phyloP scores from a whole-genome alignment of 2,329 filamentous ascomycete species.

The Tolypocladium nubicola region DNA sequence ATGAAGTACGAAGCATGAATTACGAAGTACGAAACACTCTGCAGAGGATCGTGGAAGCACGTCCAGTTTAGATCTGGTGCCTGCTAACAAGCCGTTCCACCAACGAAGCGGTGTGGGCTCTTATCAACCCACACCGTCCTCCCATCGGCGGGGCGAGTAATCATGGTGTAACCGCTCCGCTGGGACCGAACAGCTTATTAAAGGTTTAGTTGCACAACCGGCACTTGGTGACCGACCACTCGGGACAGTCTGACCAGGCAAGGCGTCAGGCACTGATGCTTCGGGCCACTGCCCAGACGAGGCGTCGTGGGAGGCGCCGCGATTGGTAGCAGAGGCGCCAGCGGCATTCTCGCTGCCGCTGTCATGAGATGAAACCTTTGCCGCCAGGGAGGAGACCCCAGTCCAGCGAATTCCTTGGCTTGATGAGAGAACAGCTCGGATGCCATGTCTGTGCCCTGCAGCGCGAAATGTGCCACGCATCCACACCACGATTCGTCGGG shows the following conservation, averaged over 20 bases:
- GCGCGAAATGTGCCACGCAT: background rate
- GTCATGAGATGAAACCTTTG: too few relatives aligned
- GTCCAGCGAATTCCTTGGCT: background rate
- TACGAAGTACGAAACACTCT: background rate
- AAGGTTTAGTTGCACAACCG: background rate
- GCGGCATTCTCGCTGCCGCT: background rate
- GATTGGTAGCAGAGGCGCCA: background rate
- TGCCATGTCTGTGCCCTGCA: background rate
- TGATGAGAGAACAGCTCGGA: background rate
- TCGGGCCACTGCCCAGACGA: background rate
- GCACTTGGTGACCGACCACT: background rate
- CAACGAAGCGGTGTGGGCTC: background rate
- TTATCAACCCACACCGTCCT: background rate
- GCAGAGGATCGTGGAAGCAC: background rate
- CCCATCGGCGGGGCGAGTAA: background rate
- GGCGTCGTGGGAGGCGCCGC: background rate
- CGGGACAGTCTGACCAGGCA: background rate
- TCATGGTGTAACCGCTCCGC: background rate
- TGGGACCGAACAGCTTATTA: background rate
- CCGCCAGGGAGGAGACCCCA: background rate
- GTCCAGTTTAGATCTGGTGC: background rate
- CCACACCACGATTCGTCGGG: background rate
- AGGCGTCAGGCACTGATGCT: background rate
- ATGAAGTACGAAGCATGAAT: background rate
- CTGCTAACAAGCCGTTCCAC: background rate